Conservation (phyloP, 2,329 filamentous ascomycete genomes). For the Arthroderma sp. region DNA sequence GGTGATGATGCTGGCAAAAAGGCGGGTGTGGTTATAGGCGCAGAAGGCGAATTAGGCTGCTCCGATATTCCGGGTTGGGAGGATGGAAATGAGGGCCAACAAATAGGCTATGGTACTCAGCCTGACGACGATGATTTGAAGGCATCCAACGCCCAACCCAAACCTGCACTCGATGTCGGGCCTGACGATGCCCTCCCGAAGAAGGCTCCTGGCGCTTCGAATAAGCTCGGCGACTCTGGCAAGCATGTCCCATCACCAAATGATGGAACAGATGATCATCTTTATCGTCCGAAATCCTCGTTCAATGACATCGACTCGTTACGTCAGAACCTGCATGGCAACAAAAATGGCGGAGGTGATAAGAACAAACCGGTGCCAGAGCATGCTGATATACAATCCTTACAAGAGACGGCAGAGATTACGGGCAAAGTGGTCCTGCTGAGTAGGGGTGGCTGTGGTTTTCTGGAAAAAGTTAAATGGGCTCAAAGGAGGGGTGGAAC, state of each 20-base stretch:
- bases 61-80: slow-evolving; percentile 88
- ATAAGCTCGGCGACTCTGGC: not conserved
- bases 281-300: slow-evolving; percentile 43
- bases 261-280: slow-evolving; percentile 75
- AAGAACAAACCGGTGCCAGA: slow-evolving; percentile 22
- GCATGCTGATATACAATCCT: slow-evolving; percentile 84
- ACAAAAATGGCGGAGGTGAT: slow-evolving; percentile 22
- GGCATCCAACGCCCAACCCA: slow-evolving; percentile 1
- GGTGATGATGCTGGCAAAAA: slow-evolving; percentile 59
- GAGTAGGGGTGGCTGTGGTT: slow-evolving; percentile 87
- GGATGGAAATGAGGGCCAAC: slow-evolving; percentile 24
- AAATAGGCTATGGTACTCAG: not conserved
- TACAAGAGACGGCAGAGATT: slow-evolving; percentile 88
- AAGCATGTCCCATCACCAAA: not conserved
- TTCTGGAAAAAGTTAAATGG: slow-evolving; percentile 96
- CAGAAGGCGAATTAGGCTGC: slow-evolving; percentile 80
- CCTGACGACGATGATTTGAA: not conserved
- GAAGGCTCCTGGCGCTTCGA: not conserved
- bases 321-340: slow-evolving; percentile 21
- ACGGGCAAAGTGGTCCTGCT: slow-evolving; percentile 83
- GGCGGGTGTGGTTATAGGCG: slow-evolving; percentile 38
- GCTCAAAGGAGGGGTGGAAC: slow-evolving; percentile 78
- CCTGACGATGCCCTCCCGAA: not conserved
- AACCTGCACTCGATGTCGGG: not conserved
- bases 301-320: slow-evolving; percentile 32